Conservation (phyloP, 164 flowering plant species). For the Nymphaea colorata region DNA sequence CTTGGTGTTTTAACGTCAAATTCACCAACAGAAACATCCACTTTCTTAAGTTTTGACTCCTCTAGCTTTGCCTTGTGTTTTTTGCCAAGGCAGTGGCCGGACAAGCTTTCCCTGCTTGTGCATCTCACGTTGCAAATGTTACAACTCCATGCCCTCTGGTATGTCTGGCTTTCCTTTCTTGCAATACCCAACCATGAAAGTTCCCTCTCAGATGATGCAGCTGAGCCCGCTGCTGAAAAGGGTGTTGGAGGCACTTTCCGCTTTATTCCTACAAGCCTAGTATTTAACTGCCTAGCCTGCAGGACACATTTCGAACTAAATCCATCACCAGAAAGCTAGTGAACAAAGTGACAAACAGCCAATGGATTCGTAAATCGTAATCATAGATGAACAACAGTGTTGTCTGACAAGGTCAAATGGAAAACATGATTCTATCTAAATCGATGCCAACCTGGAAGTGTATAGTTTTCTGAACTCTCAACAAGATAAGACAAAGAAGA, state of each 20-base stretch:
- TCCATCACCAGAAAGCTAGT: no score
- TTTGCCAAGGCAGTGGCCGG: not conserved
- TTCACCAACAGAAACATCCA: not conserved
- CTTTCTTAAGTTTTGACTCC: not conserved
- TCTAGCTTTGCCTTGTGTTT: not conserved
- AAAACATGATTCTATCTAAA: no score
- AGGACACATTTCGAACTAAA: not conserved
- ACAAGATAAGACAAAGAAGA: no score
- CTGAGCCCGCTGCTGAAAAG: not conserved
- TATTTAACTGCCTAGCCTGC: not conserved
- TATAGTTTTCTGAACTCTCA: no score
- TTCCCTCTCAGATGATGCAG: not conserved
- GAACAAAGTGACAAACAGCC: no score
- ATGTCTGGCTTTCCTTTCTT: not conserved
- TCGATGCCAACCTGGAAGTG: no score
- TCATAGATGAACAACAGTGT: no score
- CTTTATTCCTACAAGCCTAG: not conserved
- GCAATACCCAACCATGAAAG: not conserved
- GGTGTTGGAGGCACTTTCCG: not conserved
- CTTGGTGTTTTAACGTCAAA: not conserved
- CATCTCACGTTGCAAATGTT: not conserved
- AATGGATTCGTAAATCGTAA: no score
- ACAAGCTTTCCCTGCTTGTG: not conserved
- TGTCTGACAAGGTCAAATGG: no score
- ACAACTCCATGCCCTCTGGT: not conserved